Base-by-base conservation (phyloP, 805 yeast genomes). In the Candida coleopterorum region DNA sequence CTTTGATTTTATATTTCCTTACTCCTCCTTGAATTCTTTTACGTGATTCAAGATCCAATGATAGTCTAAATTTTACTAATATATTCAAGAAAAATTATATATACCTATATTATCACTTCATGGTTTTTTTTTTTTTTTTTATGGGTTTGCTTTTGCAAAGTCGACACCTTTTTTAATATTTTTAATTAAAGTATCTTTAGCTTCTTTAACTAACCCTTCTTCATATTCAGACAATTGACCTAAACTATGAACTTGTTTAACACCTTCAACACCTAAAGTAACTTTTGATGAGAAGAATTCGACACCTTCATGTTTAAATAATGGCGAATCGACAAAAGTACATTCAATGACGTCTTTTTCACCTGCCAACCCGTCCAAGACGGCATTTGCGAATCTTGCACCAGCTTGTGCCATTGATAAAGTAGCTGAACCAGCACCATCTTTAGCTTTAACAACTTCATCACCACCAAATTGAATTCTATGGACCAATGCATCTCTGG, bases 391-490 rank as follows among this genome's bases (percentile, higher is more conserved):
- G 58, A 83, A 79, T 62, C 79, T 75, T 41, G 85, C 81, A 66
- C 93, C 95, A 39, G 95, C 95, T 61, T 79, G 85, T 41, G 95
- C 95, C 95, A 86, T 86, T 45, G 95, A 86, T 52, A 86, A 73
- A 43, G 96, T 86, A 50, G 95, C 94, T 23, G 95, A 85, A 53
- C 96, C 96, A 50, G 89, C 87, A 64, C 96, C 96, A 56, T 85
- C 79, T 75, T 86, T 86, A 53, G 95, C 95, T 70, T 85, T 74
- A 52, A 86, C 95, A 49, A 86, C 95, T 74, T 86, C 96, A 59
- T 86, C 96, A 71, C 96, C 96, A 67, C 95, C 96, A 57, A 84
- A 88, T 72, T 88, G 96, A 62, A 88, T 85, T 67, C 96, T 81
- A 75, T 86, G 76, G 59, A 85, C 74, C 53, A 87, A 73, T 40